These are phyloP conservation scores for Acrasis kona DNA, from an alignment of 78 protist species.

Conservation along the genomic window DNA sequence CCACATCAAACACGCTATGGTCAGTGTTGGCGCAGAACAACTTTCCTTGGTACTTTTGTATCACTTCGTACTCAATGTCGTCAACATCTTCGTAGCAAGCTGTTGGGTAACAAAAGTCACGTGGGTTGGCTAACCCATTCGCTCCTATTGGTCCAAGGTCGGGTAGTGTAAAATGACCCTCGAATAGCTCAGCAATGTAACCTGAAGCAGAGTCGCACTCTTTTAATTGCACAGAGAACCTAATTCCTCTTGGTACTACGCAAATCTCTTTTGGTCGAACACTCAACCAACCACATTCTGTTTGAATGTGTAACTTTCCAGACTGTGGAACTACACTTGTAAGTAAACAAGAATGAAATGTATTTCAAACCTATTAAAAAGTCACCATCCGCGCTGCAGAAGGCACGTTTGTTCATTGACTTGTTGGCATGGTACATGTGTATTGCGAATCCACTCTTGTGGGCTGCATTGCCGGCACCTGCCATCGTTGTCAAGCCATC, in stretches of 20 bases:
- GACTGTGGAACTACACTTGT: conserved; percentile 56
- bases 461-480: conserved; percentile 56
- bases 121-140: conserved; percentile 90
- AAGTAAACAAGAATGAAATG: not conserved
- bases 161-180: conserved; percentile 75
- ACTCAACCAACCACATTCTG: conserved; percentile 76
- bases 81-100: conserved; percentile 62
- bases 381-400: conserved; percentile 85
- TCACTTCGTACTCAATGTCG: conserved; percentile 6
- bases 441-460: conserved; percentile 60
- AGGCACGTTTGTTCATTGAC: conserved; percentile 42
- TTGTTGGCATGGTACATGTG: conserved; percentile 55
- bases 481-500: conserved; percentile 57
- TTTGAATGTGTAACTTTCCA: conserved; percentile 57
- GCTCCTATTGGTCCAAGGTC: conserved; percentile 95
- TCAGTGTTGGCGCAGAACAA: conserved; percentile 19
- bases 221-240: conserved; percentile 49
- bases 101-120: conserved; percentile 79
- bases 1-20: conserved; percentile 79
- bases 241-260: conserved; percentile 84
- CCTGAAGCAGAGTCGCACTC: conserved; percentile 44
- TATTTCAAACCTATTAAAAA: conserved; percentile 58
- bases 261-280: conserved; percentile 76
- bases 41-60: conserved; percentile 59
- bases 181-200: conserved; percentile 74